Conservation (phyloP, 441 rosid genomes). For the Brassica balearica region DNA sequence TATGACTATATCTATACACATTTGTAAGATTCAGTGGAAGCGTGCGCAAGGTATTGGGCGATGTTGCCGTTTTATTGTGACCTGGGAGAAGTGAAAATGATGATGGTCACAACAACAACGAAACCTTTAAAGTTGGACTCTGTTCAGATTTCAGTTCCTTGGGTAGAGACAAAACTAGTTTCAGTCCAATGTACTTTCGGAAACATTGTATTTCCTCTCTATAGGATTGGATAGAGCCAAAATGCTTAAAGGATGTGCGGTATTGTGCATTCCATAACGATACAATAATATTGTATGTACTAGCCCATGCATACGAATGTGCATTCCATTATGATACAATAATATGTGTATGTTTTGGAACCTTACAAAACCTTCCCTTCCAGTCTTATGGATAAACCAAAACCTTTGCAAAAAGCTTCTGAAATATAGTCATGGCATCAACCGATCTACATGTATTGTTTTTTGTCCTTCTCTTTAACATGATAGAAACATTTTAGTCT, state of each 20-base stretch:
- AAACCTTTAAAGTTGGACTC: constrained; percentile 21
- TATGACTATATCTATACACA: background rate
- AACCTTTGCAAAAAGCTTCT: background rate
- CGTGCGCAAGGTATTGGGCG: constrained; percentile 27
- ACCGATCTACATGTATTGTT: constrained; percentile 2
- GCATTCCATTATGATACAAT: background rate
- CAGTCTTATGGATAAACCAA: background rate
- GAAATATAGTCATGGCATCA: background rate
- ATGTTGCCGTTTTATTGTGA: constrained; percentile 38
- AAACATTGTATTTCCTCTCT: background rate
- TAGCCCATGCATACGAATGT: constrained; percentile 26
- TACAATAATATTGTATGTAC: constrained; percentile 8
- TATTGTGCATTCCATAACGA: constrained; percentile 27
- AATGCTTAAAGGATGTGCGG: constrained; percentile 9
- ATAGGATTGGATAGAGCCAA: constrained; percentile 10
- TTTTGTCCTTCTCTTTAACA: background rate
- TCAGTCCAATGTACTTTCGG: background rate
- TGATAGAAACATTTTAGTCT: background rate
- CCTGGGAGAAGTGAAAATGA: constrained; percentile 35
- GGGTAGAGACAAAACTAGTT: constrained; percentile 17
- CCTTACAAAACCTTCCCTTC: background rate
- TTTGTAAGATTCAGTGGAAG: constrained; percentile 22
- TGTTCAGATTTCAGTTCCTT: constrained; percentile 20
- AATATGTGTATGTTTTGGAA: constrained; percentile 8
- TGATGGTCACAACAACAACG: constrained; percentile 18